Percentiles rank a stretch among this genome's conserved stretches.
Evolutionary conservation across 352 stramenopile genomes (phyloP).

Genomic region (Phytophthora sojae): DNA sequence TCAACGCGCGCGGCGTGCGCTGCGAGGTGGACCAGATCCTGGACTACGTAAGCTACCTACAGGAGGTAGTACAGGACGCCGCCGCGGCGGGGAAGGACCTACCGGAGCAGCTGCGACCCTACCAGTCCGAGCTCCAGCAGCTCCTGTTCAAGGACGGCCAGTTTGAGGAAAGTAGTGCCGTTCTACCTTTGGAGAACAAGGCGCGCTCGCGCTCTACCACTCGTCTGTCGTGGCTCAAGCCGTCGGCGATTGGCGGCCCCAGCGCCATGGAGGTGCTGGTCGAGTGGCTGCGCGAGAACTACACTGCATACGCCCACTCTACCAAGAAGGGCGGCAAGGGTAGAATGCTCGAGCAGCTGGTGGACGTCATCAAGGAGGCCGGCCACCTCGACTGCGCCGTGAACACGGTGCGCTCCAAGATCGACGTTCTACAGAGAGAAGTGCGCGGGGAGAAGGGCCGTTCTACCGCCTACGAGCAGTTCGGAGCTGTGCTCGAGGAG

Average conservation of each 20-base stretch:
- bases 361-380: slow-evolving; percentile 30
- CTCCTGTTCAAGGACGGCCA: slow-evolving; percentile 19
- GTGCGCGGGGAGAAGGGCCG: slow-evolving; percentile 33
- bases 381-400: slow-evolving; percentile 33
- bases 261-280: slow-evolving; percentile 39
- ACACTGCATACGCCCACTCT: slow-evolving; percentile 24
- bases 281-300: slow-evolving; percentile 34
- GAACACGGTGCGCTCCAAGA: slow-evolving; percentile 36
- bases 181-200: neutral
- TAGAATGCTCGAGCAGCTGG: slow-evolving; percentile 28
- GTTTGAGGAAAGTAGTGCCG: neutral
- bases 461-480: slow-evolving; percentile 37
- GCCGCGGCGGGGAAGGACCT: slow-evolving; percentile 5
- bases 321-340: slow-evolving; percentile 30
- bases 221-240: slow-evolving; percentile 37
- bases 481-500: slow-evolving; percentile 37
- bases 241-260: slow-evolving; percentile 19
- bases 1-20: slow-evolving; percentile 27
- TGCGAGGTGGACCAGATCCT: slow-evolving; percentile 33
- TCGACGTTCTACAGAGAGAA: slow-evolving; percentile 33
- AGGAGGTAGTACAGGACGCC: slow-evolving; percentile 29
- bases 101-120: slow-evolving; percentile 16
- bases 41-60: slow-evolving; percentile 29
- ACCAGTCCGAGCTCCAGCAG: slow-evolving; percentile 15
- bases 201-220: neutral